Conservation (phyloP, 768 basidiomycete genomes). For the Podaxis sp. region DNA sequence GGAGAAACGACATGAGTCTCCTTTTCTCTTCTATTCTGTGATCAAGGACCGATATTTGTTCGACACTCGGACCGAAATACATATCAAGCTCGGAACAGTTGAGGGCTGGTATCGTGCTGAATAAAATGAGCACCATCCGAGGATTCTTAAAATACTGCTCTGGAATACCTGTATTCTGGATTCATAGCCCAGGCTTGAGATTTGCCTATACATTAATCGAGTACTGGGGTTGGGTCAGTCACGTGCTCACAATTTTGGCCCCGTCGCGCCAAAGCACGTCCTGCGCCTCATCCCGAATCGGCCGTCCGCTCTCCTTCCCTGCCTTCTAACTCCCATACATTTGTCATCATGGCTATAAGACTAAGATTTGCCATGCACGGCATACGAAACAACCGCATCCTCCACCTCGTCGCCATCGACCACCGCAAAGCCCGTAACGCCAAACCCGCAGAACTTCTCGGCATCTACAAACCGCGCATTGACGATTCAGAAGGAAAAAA, state of each 20-base stretch:
- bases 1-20: too few species aligned
- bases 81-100: too few species aligned
- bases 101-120: too few species aligned
- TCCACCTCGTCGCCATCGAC: constrained; percentile 85
- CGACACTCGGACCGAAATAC: too few species aligned
- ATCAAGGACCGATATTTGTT: too few species aligned
- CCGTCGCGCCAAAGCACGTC: neutral
- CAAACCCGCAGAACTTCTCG: constrained; percentile 84
- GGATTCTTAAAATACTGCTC: too few species aligned
- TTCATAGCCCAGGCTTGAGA: neutral
- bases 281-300: neutral
- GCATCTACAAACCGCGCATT: constrained; percentile 76
- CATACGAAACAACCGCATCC: constrained; percentile 67
- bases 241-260: constrained; percentile 22
- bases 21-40: too few species aligned
- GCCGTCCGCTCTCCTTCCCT: neutral
- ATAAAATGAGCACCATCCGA: too few species aligned
- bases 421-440: constrained; percentile 73
- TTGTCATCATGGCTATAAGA: constrained; percentile 70
- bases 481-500: constrained; percentile 55
- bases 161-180: too few species aligned
- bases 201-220: neutral
- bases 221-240: constrained; percentile 4
- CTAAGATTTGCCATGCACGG: constrained; percentile 86
- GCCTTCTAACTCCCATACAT: neutral